A percentile compares a stretch with the other conserved stretches of the same genome.
These are phyloP conservation scores for Mortierella sp. DNA, from an alignment of 371 early-diverging fungal genomes.

Conservation along the genomic window DNA sequence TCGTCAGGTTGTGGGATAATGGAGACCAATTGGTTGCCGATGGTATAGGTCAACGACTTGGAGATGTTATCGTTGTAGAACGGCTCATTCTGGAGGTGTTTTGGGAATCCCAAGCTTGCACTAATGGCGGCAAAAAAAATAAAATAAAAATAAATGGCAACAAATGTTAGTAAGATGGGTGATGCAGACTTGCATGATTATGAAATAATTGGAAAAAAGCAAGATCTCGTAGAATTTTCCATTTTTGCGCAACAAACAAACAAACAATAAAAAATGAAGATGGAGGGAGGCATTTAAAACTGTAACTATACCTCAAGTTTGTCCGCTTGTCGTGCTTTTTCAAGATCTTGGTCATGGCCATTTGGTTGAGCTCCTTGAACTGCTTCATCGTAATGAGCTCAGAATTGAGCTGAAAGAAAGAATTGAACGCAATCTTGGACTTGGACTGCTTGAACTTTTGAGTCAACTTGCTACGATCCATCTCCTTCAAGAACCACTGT, in stretches of 20 bases:
- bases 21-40: conserved; percentile 55
- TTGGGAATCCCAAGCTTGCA: conserved; percentile 66
- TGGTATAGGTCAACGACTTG: conserved; percentile 58
- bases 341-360: conserved; percentile 84
- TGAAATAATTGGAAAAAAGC: too few relatives aligned
- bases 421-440: conserved; percentile 67
- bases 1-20: conserved; percentile 86
- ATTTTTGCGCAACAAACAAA: conserved; percentile 13
- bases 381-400: conserved; percentile 79
- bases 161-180: background rate
- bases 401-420: conserved; percentile 76
- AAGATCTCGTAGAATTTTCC: background rate
- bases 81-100: conserved; percentile 58
- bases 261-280: conserved; percentile 10
- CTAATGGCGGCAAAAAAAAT: conserved; percentile 28
- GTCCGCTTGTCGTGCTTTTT: conserved; percentile 92
- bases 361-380: conserved; percentile 82
- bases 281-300: background rate
- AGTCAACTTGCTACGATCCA: conserved; percentile 54
- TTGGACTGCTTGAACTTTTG: conserved; percentile 53
- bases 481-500: conserved; percentile 70
- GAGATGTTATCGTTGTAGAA: conserved; percentile 54
- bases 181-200: background rate
- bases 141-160: background rate
- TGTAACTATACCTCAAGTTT: conserved; percentile 64